Evolutionary conservation across 192 early-diverging fungal species (phyloP).

Genomic region (Mortierella antarctica): DNA sequence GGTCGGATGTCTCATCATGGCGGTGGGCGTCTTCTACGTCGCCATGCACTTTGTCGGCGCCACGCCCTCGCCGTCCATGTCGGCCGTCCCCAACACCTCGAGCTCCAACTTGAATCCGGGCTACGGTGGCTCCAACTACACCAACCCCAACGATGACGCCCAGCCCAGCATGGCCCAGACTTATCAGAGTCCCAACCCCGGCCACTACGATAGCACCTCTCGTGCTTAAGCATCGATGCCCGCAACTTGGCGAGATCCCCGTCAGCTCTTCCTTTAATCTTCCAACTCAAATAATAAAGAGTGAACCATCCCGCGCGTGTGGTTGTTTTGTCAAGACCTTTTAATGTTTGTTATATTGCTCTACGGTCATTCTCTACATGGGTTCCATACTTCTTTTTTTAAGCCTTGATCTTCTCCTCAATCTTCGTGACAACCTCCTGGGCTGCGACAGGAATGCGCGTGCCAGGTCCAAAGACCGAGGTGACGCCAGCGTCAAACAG

Average conservation of each 20-base stretch:
- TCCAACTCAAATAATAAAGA: neutral
- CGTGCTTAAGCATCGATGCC: neutral
- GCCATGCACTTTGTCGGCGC: slow-evolving; percentile 51
- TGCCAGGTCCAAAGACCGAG: slow-evolving; percentile 90
- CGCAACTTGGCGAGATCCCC: neutral
- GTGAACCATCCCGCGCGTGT: neutral
- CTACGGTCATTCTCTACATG: neutral
- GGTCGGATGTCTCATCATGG: slow-evolving; percentile 46
- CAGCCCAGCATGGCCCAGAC: slow-evolving; percentile 38
- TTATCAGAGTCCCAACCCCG: slow-evolving; percentile 2
- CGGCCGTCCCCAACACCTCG: slow-evolving; percentile 37
- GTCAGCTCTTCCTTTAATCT: neutral
- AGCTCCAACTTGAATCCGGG: slow-evolving; percentile 36
- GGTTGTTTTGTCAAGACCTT: neutral
- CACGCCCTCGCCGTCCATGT: slow-evolving; percentile 52
- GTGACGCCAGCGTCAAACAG: slow-evolving; percentile 83
- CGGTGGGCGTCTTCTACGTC: slow-evolving; percentile 29
- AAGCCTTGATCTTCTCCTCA: slow-evolving; percentile 54
- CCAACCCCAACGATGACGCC: neutral
- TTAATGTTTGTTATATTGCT: neutral
- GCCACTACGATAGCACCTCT: neutral
- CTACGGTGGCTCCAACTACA: slow-evolving; percentile 12
- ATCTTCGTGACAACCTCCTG: slow-evolving; percentile 84
- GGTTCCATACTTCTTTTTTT: neutral
- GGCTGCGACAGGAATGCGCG: slow-evolving; percentile 85